Percentiles rank a stretch among this genome's conserved stretches.
Conservation (phyloP, 805 yeast genomes). For the Candida ovalis region DNA sequence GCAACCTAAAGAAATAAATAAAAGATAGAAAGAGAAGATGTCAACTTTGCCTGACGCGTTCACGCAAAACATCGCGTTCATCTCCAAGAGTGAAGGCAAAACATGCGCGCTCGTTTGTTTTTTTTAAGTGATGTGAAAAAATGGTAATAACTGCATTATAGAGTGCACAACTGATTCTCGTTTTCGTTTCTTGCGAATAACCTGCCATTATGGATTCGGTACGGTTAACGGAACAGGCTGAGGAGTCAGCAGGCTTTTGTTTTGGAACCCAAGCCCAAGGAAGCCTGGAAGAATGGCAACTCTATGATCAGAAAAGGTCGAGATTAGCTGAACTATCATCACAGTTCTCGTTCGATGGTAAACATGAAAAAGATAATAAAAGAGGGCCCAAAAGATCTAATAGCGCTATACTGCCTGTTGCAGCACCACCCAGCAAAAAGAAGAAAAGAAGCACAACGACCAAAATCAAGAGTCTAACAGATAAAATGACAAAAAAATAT, state of each 20-base stretch:
- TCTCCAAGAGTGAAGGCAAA: neutral
- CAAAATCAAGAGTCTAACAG: slow-evolving; percentile 22
- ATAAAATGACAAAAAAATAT: slow-evolving; percentile 22
- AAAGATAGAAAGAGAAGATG: too few relatives aligned
- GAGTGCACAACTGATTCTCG: too few relatives aligned
- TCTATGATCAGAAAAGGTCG: slow-evolving; percentile 7
- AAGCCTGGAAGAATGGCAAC: slow-evolving; percentile 20
- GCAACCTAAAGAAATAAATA: too few relatives aligned
- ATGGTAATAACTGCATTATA: too few relatives aligned
- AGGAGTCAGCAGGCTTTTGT: slow-evolving; percentile 6
- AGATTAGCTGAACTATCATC: slow-evolving; percentile 6
- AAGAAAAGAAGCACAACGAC: slow-evolving; percentile 1
- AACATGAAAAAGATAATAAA: neutral
- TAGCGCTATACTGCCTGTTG: neutral
- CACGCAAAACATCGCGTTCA: too few relatives aligned
- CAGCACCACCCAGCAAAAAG: neutral
- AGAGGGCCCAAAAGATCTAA: neutral
- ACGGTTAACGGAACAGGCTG: neutral
- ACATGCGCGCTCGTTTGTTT: too few relatives aligned
- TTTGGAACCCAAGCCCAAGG: slow-evolving; percentile 25
- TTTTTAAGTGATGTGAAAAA: too few relatives aligned
- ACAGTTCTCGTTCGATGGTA: slow-evolving; percentile 6
- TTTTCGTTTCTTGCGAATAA: too few relatives aligned
- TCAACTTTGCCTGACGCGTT: neutral
- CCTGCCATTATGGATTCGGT: neutral